These are phyloP conservation scores for Ascomycota sp. DNA, from an alignment of 2,329 filamentous ascomycete genomes.

Conservation along the genomic window DNA sequence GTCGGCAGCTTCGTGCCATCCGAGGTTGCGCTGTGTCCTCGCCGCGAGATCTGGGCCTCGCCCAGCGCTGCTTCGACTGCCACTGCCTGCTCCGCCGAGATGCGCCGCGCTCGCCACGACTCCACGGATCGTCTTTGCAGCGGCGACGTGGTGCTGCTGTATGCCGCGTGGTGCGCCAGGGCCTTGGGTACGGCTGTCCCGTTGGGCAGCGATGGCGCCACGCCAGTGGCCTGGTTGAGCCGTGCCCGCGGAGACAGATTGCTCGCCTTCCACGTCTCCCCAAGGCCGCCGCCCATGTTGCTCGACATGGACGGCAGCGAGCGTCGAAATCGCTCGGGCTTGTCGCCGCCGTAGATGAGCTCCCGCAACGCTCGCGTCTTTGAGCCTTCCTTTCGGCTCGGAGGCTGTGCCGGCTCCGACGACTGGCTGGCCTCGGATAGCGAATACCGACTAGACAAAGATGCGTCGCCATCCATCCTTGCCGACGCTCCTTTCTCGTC, in stretches of 20 bases:
- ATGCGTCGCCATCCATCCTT: too few species aligned
- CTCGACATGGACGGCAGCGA: slow-evolving; percentile 16
- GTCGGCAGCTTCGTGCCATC: too few species aligned
- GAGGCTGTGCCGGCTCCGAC: slow-evolving; percentile 4
- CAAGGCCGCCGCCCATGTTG: slow-evolving; percentile 5
- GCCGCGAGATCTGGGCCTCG: too few species aligned
- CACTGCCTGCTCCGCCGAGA: slow-evolving; percentile 1
- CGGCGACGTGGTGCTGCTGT: not conserved
- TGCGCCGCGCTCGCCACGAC: not conserved
- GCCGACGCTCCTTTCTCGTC: too few species aligned
- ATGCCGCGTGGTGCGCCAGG: slow-evolving; percentile 21
- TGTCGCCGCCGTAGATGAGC: slow-evolving; percentile 11
- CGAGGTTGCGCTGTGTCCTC: too few species aligned
- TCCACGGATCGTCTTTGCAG: slow-evolving; percentile 1
- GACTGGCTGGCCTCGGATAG: slow-evolving; percentile 1
- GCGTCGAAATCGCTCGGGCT: slow-evolving; percentile 15
- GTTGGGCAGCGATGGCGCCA: slow-evolving; percentile 31
- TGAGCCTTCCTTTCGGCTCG: slow-evolving; percentile 5
- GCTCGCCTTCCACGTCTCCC: slow-evolving; percentile 10
- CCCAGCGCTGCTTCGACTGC: slow-evolving; percentile 1
- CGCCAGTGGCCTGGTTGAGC: slow-evolving; percentile 27
- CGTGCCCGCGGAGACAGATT: slow-evolving; percentile 23
- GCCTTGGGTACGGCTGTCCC: slow-evolving; percentile 31
- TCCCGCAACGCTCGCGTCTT: slow-evolving; percentile 19
- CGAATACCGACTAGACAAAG: too few species aligned